Percentiles rank a stretch among this genome's conserved stretches.
phyloP scores from a whole-genome alignment of 257 asterid species.

The Solanum ossicruentum region DNA sequence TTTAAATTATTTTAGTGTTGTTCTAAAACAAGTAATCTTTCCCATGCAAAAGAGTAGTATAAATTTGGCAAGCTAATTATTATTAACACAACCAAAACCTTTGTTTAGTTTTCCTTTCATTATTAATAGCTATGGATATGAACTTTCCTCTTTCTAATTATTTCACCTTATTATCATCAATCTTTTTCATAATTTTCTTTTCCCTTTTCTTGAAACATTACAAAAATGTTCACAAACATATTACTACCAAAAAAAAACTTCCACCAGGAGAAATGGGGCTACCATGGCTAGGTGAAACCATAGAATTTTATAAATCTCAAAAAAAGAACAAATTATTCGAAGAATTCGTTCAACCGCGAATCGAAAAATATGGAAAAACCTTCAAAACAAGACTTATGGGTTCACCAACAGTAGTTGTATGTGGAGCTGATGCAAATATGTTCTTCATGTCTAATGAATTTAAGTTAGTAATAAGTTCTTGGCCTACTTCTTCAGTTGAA shows the following conservation, averaged over 20 bases:
- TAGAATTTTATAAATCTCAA: slow-evolving; percentile 63
- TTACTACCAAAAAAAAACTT: slow-evolving; percentile 16
- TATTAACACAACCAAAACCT: neutral
- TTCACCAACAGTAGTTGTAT: slow-evolving; percentile 62
- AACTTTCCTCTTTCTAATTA: slow-evolving; percentile 5
- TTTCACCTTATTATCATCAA: neutral
- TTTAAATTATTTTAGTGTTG: neutral
- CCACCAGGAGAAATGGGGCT: slow-evolving; percentile 76
- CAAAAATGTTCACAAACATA: neutral
- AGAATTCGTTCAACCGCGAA: slow-evolving; percentile 56
- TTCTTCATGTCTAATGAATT: slow-evolving; percentile 77
- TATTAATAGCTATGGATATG: slow-evolving; percentile 22
- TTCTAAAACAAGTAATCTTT: neutral
- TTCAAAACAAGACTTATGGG: slow-evolving; percentile 85
- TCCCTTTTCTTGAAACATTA: slow-evolving; percentile 11
- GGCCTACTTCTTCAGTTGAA: slow-evolving; percentile 82
- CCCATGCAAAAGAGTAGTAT: slow-evolving; percentile 17
- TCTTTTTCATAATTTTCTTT: slow-evolving; percentile 7
- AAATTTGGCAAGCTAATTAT: slow-evolving; percentile 2
- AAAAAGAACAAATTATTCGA: slow-evolving; percentile 48
- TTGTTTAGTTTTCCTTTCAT: neutral
- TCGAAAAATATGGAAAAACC: slow-evolving; percentile 39
- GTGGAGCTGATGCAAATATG: slow-evolving; percentile 72
- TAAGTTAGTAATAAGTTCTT: slow-evolving; percentile 77
- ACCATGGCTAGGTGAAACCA: slow-evolving; percentile 84